Base-by-base conservation (phyloP, 805 yeast species). In the Cyberlindnera americana region DNA sequence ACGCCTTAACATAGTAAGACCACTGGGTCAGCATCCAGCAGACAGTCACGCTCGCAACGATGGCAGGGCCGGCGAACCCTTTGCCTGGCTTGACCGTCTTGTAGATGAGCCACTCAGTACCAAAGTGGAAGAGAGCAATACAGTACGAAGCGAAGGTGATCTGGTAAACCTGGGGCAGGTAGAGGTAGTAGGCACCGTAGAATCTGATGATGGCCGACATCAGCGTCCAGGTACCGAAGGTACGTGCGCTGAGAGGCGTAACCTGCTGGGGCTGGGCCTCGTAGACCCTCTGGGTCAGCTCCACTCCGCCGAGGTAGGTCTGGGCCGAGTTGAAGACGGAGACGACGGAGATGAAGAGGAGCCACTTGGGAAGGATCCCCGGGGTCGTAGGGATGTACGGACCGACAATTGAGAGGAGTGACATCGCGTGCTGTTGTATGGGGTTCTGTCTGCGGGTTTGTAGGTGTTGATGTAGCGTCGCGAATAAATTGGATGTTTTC, bases 151-250 rank as follows among this genome's bases (percentile, higher is more conserved):
- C 81, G 52, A 86, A 75, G 15, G 90, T 83, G 49, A 93, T 69
- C 52, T 84, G 79, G 62, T 78, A 93, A 38, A 90, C 77, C 49
- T 81, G 83, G 18, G 78, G 77, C 51, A 81, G 79, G 39, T 69
- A 68, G 42, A 85, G 67, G 57, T 84, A 69, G 64, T 83, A 84
- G 12, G 98, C 95, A 40, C 95, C 96, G 60, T 85, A 88, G 48
- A 81, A 72, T 58, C 99, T 78, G 34, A 93, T 81, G 22, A 91
- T 70, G 2, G 95, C 77, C 3, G 96, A 81, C 52, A 90, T 73
- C 28, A 90, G 69, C 0, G 99, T 93, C 99, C 99, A 93, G 1
- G 99, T 93, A 24, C 99, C 99, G 61, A 93, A 93, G 0, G 99
- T 91, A 54, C 99, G 77, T n/a, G 96, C 96, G 52, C 93, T 79